Conservation (phyloP, 2,329 filamentous ascomycete species). For the Epichloe glyceriae region DNA sequence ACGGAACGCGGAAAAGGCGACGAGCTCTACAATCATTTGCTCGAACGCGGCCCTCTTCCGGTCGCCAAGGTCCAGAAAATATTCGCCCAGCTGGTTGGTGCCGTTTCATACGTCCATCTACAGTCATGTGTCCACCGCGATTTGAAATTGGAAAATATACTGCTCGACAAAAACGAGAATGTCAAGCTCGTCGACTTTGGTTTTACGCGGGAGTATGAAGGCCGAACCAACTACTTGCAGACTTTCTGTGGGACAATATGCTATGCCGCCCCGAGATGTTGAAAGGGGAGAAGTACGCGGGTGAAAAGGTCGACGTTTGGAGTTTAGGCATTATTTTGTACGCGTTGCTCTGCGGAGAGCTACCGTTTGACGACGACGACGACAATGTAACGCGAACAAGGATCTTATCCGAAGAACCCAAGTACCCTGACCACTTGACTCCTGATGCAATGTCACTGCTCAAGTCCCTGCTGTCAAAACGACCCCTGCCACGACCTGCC, state of each 20-base stretch:
- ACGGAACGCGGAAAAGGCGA: conserved; percentile 49
- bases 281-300: conserved; percentile 94
- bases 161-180: conserved; percentile 92
- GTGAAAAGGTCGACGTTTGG: conserved; percentile 97
- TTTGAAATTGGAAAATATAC: conserved; percentile 79
- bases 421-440: conserved; percentile 69
- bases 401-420: conserved; percentile 77
- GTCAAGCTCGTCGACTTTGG: conserved; percentile 98
- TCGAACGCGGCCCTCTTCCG: conserved; percentile 72
- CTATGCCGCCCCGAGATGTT: conserved; percentile 97
- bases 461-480: conserved; percentile 73
- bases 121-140: conserved; percentile 95
- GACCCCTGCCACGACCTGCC: conserved; percentile 69
- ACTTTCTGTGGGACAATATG: conserved; percentile 97
- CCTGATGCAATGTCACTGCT: conserved; percentile 67
- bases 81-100: conserved; percentile 89
- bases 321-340: conserved; percentile 78
- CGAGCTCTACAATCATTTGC: conserved; percentile 92
- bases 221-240: conserved; percentile 84
- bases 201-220: conserved; percentile 94
- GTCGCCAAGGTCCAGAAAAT: conserved; percentile 85
- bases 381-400: conserved; percentile 73
- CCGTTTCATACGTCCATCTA: conserved; percentile 87
- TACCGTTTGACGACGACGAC: conserved; percentile 94
- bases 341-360: conserved; percentile 66